Base-by-base conservation (phyloP, 2,329 filamentous ascomycete species). In the Periconia macrospinosa region DNA sequence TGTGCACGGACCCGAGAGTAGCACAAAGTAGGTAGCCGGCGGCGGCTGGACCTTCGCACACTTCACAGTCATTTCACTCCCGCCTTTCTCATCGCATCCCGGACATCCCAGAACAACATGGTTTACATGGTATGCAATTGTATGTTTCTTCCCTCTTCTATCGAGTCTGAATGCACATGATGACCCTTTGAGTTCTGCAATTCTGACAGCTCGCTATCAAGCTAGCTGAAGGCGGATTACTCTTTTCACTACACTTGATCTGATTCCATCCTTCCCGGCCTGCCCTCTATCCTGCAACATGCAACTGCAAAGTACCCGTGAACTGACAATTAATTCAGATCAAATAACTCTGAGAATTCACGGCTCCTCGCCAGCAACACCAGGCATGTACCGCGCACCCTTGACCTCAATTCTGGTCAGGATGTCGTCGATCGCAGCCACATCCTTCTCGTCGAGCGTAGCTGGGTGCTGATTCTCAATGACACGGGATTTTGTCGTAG, bases 401-500 rank as follows among this genome's bases (percentile, higher is more conserved):
- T 67, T 59, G 30, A 79, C 65, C 44, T 75, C 66, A 40, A 79
- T 69, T 50, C 75, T 76, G 57, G 79, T 78, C 56, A 84, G 56
- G 52, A 86, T 77, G 17, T 75, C 73, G 41, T 80, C 77, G 49
- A 86, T 75, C 61, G 81, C 79, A 43, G 77, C 76, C 69, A 83
- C 59, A 46, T 82, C 79, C 30, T 73, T 70, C n/a, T 78, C 75
- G 47, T 65, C 75, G 40, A 83, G 66, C 35, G 75, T 69, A 18
- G 79, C 72, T 81, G 86, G 58, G 87, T 76, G 79, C 30, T 77
- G 72, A 60, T 90, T 90, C 76, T 89, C 86, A n/a, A 75, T 62
- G 11, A 89, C 78, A 19, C 86, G 78, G 37, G 75, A 78, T 10
- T 73, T 75, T 5, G 78, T 84, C 0, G 83, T 83, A 9, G 86